phyloP scores from a whole-genome alignment of 1,284 basidiomycete genomes.

The Trichosporon asahii region DNA sequence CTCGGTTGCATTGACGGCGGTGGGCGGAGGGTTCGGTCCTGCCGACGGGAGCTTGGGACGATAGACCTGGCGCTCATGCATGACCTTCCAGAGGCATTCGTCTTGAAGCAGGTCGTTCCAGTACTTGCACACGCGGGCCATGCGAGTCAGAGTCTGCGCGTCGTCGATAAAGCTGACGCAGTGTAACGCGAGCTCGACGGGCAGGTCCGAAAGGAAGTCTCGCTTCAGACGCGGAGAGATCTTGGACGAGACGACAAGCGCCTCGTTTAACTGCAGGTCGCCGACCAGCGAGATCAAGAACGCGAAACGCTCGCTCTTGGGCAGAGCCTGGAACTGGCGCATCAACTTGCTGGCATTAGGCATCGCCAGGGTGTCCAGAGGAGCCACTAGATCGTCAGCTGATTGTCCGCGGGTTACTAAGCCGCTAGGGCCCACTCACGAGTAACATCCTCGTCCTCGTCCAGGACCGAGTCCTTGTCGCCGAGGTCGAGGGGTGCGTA shows the following conservation, averaged over 20 bases:
- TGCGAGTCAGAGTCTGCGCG: constrained; percentile 68
- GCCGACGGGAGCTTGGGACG: constrained; percentile 18
- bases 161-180: constrained; percentile 80
- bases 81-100: constrained; percentile 76
- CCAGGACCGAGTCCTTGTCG: constrained; percentile 3
- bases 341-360: constrained; percentile 23
- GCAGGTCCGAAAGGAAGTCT: constrained; percentile 79
- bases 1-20: constrained; percentile 2
- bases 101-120: constrained; percentile 79
- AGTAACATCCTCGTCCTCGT: not conserved
- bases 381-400: not conserved
- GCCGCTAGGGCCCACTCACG: not conserved
- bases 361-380: not conserved
- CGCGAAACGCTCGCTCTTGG: constrained; percentile 54
- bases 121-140: constrained; percentile 67
- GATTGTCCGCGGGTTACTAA: not conserved
- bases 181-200: constrained; percentile 77
- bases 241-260: constrained; percentile 68
- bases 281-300: constrained; percentile 64
- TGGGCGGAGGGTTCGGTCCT: constrained; percentile 18
- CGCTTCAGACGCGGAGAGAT: constrained; percentile 79
- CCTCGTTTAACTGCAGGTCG: constrained; percentile 68
- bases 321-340: constrained; percentile 28
- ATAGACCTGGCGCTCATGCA: constrained; percentile 67
- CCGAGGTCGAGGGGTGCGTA: constrained; percentile 12